Conservation (phyloP, 1,284 basidiomycete species). For the Puccinia triticina region DNA sequence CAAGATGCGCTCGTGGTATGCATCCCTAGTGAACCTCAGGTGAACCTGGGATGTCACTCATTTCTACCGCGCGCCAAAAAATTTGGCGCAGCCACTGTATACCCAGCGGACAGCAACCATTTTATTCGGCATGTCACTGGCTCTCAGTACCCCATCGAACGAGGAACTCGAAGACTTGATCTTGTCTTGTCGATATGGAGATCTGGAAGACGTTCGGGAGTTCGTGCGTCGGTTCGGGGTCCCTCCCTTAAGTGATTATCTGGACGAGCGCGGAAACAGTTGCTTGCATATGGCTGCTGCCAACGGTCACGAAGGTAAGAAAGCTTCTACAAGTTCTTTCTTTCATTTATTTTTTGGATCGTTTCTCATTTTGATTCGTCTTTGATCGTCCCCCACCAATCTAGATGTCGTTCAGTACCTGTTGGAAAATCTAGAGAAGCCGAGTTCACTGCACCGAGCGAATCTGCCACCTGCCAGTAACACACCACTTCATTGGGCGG, state of each 20-base stretch:
- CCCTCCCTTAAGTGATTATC: conserved; percentile 65
- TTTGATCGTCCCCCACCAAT: neutral
- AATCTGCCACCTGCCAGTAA: conserved; percentile 37
- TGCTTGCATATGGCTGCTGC: conserved; percentile 80
- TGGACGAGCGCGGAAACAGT: conserved; percentile 76
- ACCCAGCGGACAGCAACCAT: too few species aligned
- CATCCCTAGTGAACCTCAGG: too few species aligned
- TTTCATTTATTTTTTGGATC: neutral
- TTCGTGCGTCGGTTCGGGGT: conserved; percentile 70
- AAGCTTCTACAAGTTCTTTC: neutral
- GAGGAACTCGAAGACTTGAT: conserved; percentile 77
- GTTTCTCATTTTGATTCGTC: neutral
- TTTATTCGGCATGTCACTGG: neutral
- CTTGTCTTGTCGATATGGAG: conserved; percentile 81
- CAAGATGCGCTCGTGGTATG: too few species aligned
- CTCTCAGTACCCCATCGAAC: conserved; percentile 46
- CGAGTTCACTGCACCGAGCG: conserved; percentile 7
- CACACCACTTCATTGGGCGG: conserved; percentile 84
- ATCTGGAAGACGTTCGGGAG: conserved; percentile 72
- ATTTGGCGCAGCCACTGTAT: too few species aligned
- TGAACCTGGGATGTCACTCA: too few species aligned
- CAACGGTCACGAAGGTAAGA: conserved; percentile 80
- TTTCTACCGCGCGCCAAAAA: too few species aligned
- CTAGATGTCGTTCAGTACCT: conserved; percentile 47
- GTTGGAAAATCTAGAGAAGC: conserved; percentile 24